Base-by-base conservation (phyloP, 306 rosid species). In the Casuarina equisetifolia region DNA sequence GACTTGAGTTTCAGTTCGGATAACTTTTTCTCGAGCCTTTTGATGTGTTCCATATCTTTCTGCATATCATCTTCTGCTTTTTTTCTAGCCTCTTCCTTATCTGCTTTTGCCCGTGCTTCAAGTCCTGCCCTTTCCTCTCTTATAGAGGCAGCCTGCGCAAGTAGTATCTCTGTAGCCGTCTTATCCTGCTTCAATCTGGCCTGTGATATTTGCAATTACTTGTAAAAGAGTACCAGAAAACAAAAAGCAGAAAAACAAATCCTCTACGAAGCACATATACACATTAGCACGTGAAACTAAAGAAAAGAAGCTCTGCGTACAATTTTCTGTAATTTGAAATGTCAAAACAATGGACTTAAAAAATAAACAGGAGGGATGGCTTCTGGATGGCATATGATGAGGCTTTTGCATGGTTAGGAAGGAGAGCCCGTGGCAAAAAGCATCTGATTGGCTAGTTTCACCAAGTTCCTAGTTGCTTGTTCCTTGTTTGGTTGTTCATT, bases 111-210 rank as follows among this genome's bases (percentile, higher is more conserved):
- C 76, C 42, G 70, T 16, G 57, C 79, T 76, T 85, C 89, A 46
- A 4, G 62, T 50, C 82, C 85, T 70, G 83, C 82, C 73, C 84
- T 87, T 75, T 86, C 89, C 76, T 80, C 83, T 72, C 75, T 91
- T 55, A 84, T 68, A 54, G 78, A 83, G 48, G 83, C 82, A 49
- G 84, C 85, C 77, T 78, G 88, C n/a, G 80, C 82, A 16, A 91
- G 84, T 49, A 87, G 51, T 79, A 76, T 82, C 46, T 81, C 93
- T 77, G 67, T 87, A 32, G 66, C 85, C 19, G n/a, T 82, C 76
- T 69, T 86, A 76, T 81, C 90, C 74, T 10, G 74, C 80, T 85
- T 83, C 84, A 81, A 59, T 76, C 75, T 83, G 75, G 81, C 87
- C 93, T 91, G 89, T 73, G 76, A 72, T 15, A 39, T 83, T 57